Percentiles rank a stretch among this genome's conserved stretches.
Conservation (phyloP, 148 eudicot genomes). For the Dysphania ambrosioides region DNA sequence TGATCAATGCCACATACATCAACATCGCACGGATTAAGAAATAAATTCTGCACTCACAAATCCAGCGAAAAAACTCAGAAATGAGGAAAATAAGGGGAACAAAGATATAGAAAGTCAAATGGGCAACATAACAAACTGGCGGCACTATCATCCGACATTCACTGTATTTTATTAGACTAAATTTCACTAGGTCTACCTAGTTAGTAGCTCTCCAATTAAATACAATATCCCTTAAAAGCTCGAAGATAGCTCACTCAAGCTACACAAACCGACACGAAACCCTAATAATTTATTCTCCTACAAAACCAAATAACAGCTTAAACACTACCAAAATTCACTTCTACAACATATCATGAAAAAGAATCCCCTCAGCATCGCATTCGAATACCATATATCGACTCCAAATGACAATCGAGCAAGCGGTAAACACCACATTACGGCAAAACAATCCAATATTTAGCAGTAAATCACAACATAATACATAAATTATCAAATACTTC, state of each 20-base stretch:
- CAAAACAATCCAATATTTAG: background rate
- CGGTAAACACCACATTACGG: background rate
- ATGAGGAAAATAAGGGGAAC: too few relatives aligned
- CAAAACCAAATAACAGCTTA: background rate
- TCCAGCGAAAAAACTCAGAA: too few relatives aligned
- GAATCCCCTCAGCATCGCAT: too few relatives aligned
- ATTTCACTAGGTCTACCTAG: background rate
- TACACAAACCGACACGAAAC: background rate
- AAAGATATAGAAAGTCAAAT: too few relatives aligned
- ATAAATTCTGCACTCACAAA: background rate
- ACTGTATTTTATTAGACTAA: too few relatives aligned
- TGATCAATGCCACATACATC: conserved; percentile 13
- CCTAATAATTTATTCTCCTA: background rate
- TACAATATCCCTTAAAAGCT: background rate
- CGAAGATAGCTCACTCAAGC: background rate
- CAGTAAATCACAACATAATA: too few relatives aligned
- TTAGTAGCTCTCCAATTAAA: background rate
- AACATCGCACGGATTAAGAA: conserved; percentile 5
- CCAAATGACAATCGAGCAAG: background rate
- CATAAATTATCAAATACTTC: background rate
- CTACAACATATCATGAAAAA: background rate
- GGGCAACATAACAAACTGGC: background rate
- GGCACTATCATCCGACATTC: background rate
- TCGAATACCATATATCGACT: background rate
- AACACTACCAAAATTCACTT: background rate